Evolutionary conservation across 768 basidiomycete genomes (phyloP).

Genomic region (Psilocybe sp.): DNA sequence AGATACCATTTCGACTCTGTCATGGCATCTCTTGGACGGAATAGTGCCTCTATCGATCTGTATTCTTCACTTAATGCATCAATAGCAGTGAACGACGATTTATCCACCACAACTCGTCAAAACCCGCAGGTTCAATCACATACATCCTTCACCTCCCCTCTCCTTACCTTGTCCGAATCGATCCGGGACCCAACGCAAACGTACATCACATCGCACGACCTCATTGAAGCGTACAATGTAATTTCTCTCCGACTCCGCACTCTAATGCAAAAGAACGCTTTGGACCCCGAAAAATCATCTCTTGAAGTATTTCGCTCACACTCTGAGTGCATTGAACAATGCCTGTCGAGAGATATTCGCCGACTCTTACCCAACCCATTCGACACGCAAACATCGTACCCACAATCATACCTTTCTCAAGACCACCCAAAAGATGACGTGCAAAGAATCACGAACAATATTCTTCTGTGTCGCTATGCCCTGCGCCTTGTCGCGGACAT

Average conservation of each 20-base stretch:
- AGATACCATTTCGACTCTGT: too few relatives aligned
- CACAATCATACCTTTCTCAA: slow-evolving; percentile 16
- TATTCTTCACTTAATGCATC: too few relatives aligned
- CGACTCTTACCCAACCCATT: slow-evolving; percentile 37
- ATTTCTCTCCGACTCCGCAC: slow-evolving; percentile 44
- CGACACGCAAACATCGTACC: slow-evolving; percentile 8
- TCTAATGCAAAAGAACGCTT: slow-evolving; percentile 16
- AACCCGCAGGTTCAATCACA: not conserved
- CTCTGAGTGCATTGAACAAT: slow-evolving; percentile 32
- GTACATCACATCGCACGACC: slow-evolving; percentile 46
- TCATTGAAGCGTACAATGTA: slow-evolving; percentile 59
- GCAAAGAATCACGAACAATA: slow-evolving; percentile 37
- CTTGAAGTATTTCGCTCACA: slow-evolving; percentile 29
- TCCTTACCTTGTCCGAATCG: slow-evolving; percentile 47
- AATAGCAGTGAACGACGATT: too few relatives aligned
- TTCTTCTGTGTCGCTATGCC: slow-evolving; percentile 50
- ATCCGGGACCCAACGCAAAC: slow-evolving; percentile 30
- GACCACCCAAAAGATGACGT: slow-evolving; percentile 27
- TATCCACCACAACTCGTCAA: too few relatives aligned
- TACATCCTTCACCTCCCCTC: slow-evolving; percentile 37
- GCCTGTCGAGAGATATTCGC: slow-evolving; percentile 51
- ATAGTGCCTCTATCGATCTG: too few relatives aligned
- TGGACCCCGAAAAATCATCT: slow-evolving; percentile 7
- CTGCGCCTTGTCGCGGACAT: slow-evolving; percentile 50
- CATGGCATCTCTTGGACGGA: too few relatives aligned